A percentile compares a stretch with the other conserved stretches of the same genome.
Evolutionary conservation across 179 eudicot species (phyloP).

Genomic region (Spergularia azorica): DNA sequence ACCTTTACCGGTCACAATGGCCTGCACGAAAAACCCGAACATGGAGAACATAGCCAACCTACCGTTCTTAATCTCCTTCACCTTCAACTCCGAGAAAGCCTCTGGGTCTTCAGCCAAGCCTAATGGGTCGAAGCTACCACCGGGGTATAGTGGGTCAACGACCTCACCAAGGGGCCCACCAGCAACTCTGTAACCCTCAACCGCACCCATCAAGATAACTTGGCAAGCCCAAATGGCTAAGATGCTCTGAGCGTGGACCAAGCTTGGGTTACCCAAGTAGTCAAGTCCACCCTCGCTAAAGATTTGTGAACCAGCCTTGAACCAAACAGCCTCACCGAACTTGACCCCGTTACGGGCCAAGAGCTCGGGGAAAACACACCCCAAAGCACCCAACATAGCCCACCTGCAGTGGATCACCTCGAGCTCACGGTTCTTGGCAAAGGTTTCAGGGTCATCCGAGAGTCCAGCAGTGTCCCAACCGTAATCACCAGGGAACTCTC

Average conservation of each 20-base stretch:
- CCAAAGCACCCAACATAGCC: constrained; percentile 48
- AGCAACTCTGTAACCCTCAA: constrained; percentile 44
- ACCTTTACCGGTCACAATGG: constrained; percentile 72
- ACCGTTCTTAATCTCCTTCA: constrained; percentile 79
- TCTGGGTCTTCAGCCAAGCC: constrained; percentile 75
- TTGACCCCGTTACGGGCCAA: constrained; percentile 42
- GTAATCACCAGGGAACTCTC: constrained; percentile 63
- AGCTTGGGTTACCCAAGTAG: constrained; percentile 44
- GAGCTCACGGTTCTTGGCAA: constrained; percentile 36
- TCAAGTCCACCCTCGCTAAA: constrained; percentile 45
- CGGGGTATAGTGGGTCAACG: constrained; percentile 65
- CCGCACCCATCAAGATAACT: constrained; percentile 42
- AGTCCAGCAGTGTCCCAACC: constrained; percentile 48
- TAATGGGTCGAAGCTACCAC: constrained; percentile 71
- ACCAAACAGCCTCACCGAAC: constrained; percentile 43
- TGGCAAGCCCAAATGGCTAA: constrained; percentile 43
- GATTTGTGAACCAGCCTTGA: constrained; percentile 45
- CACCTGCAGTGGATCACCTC: constrained; percentile 40
- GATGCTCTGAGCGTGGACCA: constrained; percentile 44
- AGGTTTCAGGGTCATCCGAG: constrained; percentile 41
- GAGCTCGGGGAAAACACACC: constrained; percentile 42
- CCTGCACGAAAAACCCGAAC: constrained; percentile 77
- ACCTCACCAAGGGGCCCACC: constrained; percentile 71
- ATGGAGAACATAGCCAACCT: constrained; percentile 74
- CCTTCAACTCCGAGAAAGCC: constrained; percentile 74